Conservation (phyloP, 2,329 filamentous ascomycete genomes). For the Calonectria hongkongensis region DNA sequence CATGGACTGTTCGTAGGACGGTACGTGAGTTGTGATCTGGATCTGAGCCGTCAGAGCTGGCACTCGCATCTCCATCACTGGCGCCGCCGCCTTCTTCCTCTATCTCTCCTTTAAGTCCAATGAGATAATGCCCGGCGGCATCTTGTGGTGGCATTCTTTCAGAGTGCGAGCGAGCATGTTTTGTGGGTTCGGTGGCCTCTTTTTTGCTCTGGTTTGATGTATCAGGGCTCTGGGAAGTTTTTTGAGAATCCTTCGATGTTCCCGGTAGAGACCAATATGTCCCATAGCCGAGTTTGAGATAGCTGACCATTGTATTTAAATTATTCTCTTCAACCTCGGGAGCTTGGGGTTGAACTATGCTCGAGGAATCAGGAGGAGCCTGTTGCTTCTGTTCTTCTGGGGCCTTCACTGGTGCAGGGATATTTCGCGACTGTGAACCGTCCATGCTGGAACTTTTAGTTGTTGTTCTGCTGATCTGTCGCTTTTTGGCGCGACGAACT, state of each 20-base stretch:
- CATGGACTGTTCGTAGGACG: constrained; percentile 78
- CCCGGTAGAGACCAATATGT: constrained; percentile 76
- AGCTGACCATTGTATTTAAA: constrained; percentile 76
- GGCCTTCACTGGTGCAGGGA: constrained; percentile 3
- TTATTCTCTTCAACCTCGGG: constrained; percentile 58
- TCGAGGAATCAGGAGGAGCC: neutral
- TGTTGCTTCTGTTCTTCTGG: constrained; percentile 4
- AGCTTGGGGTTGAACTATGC: constrained; percentile 45
- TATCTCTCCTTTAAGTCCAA: constrained; percentile 81
- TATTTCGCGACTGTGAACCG: constrained; percentile 21
- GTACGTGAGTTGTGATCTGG: constrained; percentile 71
- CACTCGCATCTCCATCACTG: constrained; percentile 57
- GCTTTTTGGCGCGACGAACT: constrained; percentile 70
- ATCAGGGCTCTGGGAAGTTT: constrained; percentile 40
- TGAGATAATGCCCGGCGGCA: constrained; percentile 73
- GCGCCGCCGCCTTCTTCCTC: constrained; percentile 63
- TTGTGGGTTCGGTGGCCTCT: constrained; percentile 33
- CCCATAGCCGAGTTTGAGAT: constrained; percentile 80
- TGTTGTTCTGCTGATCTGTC: constrained; percentile 52
- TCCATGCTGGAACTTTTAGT: constrained; percentile 31
- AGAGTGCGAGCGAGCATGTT: constrained; percentile 38
- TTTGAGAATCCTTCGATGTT: constrained; percentile 44
- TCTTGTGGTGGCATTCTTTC: constrained; percentile 54
- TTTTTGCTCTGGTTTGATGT: constrained; percentile 42
- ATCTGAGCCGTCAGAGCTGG: constrained; percentile 56